These are phyloP conservation scores for Venturia aucupariae DNA, from an alignment of 2,329 filamentous ascomycete species.

Conservation along the genomic window DNA sequence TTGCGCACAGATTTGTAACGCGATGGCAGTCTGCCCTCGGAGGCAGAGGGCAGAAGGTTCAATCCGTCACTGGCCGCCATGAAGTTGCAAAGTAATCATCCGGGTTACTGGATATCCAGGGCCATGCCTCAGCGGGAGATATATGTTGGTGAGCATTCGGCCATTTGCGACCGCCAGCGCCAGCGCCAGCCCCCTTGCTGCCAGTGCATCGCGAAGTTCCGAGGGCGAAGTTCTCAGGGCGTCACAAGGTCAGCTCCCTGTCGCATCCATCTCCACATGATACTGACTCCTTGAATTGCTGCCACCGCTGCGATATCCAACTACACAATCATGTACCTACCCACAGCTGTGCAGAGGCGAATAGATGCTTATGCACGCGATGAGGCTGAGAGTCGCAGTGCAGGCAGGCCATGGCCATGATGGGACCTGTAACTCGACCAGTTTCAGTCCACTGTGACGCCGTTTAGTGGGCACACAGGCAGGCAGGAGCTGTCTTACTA, in stretches of 20 bases:
- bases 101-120: background rate
- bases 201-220: background rate
- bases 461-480: background rate
- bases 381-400: background rate
- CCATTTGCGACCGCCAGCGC: no score
- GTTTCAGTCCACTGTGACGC: background rate
- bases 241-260: background rate
- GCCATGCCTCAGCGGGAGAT: background rate
- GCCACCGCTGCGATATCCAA: background rate
- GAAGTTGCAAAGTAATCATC: background rate
- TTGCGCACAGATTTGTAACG: constrained; percentile 48
- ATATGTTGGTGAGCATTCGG: background rate
- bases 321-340: background rate
- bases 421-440: background rate
- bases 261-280: background rate
- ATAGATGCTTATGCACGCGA: background rate
- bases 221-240: background rate
- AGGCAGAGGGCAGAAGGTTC: background rate
- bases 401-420: background rate
- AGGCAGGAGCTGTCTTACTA: background rate
- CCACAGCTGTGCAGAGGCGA: no score
- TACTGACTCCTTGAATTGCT: background rate
- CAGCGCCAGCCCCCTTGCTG: background rate
- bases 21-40: background rate
- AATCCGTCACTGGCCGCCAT: background rate